phyloP scores from a whole-genome alignment of 208 protist genomes.

The Leishmania martiniquensis region DNA sequence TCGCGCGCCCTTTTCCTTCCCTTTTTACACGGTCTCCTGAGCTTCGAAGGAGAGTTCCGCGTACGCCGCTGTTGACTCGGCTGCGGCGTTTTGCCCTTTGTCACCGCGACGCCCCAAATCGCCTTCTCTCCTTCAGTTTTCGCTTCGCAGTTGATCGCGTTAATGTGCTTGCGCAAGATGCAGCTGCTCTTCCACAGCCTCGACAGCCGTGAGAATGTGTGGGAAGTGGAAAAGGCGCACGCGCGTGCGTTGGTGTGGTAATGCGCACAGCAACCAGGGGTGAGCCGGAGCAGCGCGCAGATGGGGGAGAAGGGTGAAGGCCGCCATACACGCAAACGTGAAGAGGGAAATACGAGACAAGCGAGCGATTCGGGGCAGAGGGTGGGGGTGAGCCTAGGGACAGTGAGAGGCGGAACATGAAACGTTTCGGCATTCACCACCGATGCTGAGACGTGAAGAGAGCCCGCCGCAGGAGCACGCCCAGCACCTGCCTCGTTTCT shows the following conservation, averaged over 20 bases:
- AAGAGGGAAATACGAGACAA: neutral
- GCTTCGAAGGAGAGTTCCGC: neutral
- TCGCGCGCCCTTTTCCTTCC: neutral
- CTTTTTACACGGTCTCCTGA: neutral
- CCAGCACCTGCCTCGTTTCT: neutral
- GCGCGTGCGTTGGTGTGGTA: neutral
- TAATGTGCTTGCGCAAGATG: neutral
- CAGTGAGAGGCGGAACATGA: neutral
- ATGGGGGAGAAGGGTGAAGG: neutral
- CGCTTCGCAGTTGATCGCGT: no score
- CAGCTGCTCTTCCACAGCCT: neutral
- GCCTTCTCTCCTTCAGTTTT: no score
- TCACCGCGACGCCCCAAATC: no score
- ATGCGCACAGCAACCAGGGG: neutral
- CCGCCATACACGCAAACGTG: neutral
- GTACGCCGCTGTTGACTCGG: neutral
- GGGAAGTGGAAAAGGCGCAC: neutral
- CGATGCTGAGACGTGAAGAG: neutral
- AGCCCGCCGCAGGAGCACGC: neutral
- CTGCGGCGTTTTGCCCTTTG: no score
- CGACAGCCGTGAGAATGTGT: no score
- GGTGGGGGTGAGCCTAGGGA: neutral
- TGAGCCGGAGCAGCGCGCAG: neutral
- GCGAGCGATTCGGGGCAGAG: neutral
- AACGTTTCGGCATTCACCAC: neutral